Conservation (phyloP, 108 stramenopile genomes). For the Skeletonema marinoi region DNA sequence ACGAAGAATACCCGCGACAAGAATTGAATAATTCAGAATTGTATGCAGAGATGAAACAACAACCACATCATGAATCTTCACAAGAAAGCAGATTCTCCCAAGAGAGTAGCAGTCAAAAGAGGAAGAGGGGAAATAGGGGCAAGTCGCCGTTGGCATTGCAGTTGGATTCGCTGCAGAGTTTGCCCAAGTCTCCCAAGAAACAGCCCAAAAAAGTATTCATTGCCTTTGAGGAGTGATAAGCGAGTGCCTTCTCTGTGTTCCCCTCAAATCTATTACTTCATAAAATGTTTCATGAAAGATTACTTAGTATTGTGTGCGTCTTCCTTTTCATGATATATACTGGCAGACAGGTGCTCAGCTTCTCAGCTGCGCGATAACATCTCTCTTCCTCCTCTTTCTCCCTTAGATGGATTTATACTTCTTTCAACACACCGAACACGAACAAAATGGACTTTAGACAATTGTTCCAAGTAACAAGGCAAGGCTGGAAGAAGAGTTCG, state of each 20-base stretch:
- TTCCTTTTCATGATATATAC: no score
- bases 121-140: constrained; percentile 1
- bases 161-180: not conserved
- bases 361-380: no score
- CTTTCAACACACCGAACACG: no score
- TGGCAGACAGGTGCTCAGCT: no score
- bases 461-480: no score
- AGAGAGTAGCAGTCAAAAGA: constrained; percentile 2
- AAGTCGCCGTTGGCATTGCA: not conserved
- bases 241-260: not conserved
- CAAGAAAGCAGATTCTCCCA: not conserved
- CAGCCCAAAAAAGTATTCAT: constrained; percentile 12
- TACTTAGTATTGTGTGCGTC: no score
- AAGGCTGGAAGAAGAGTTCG: no score
- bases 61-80: not conserved
- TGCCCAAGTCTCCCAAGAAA: constrained; percentile 6
- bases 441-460: no score
- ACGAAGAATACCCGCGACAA: not conserved
- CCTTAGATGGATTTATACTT: no score
- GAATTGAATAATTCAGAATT: not conserved
- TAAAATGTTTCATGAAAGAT: no score
- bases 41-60: not conserved
- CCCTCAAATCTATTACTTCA: not conserved
- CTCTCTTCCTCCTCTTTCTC: no score
- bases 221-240: not conserved